Base-by-base conservation (phyloP, 2,329 filamentous ascomycete genomes). In the Xylaria sp. region DNA sequence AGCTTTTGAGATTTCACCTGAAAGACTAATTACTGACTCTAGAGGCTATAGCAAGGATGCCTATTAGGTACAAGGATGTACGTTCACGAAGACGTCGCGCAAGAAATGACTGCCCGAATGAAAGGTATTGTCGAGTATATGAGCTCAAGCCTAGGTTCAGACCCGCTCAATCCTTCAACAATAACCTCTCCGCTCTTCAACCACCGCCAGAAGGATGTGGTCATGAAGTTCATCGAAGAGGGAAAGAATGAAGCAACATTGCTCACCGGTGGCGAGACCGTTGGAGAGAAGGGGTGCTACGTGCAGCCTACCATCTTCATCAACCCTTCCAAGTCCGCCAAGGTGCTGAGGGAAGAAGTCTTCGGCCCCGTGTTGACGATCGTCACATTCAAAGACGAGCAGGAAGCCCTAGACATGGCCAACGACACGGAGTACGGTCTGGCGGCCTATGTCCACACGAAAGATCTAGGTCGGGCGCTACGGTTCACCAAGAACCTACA, bases 321-420 rank as follows among this genome's bases (percentile, higher is more conserved):
- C n/a, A 70, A 80, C 50, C 74, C 78, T 4, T 74, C 78, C 12
- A 78, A 81, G 64, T 70, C 77, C 33, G 75, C 78, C 1, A 76
- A 75, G 59, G 82, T 89, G 53, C 84, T 83, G 74, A 80, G 82
- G 19, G 85, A 89, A 66, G 87, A 89, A 63, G 80, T 89, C 0
- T 90, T 90, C 64, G 87, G 87, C 0, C 87, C 87, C 0, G 87
- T 90, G 3, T 83, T 86, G 0, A 82, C 82, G 23, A 82, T 89
- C 65, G 81, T 81, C 56, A 81, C 79, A 0, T 88, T 88, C 75
- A 83, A 84, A 69, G 82, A 79, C 0, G 85, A 87, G 67, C 80
- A 82, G 25, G 84, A 87, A 66, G 84, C 79, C 1, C 70, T 87
- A 31, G 71, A 76, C 42, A 74, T 79, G 31, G 84, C 85, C 1